Base-by-base conservation (phyloP, 768 basidiomycete genomes). In the Phanerochaete carnosa region DNA sequence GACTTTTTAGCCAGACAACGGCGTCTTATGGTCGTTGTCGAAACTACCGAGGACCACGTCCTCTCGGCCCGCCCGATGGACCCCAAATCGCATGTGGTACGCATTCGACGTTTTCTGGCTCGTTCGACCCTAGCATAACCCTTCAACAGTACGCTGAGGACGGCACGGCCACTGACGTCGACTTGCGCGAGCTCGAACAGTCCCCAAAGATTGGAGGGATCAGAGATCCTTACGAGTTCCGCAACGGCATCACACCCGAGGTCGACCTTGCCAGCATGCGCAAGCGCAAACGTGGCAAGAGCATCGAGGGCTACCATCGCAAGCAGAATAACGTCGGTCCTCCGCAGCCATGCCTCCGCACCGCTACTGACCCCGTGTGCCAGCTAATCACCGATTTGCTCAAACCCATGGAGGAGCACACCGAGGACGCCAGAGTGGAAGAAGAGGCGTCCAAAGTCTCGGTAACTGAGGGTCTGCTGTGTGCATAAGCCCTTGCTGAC, bases 351-450 rank as follows among this genome's bases (percentile, higher is more conserved):
- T 53, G n/a, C 22, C 50, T 32, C 13, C 25, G 39, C 5, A 16
- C 8, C 19, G 15, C 29, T 63, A 51, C 59, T 51, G 22, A 56
- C 30, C n/a, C 61, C 22, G 29, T 59, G 52, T 55, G 8, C 45
- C 67, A 96, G 90, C 88, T 95, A 61, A 96, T 98, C 63, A 70
- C 76, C n/a, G 82, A 85, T n/a, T 75, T 98, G 62, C 81, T 98
- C 33, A 97, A 96, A 73, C 84, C 94, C 0, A 89, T 98, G 84
- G 90, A 94, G 35, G 87, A 89, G 33, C 91, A 95, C 68, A 93
- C 93, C 0, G 82, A 85, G 54, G 92, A 96, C 66, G 94, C 94
- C 16, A 82, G 79, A 61, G 79, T 81, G 13, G 85, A 87, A 32
- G 89, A 88, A 70, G 83, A 88, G 35, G 79, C 80, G 30, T 78